Base-by-base conservation (phyloP, 2,329 filamentous ascomycete species). In the Magnaporthales sp. region DNA sequence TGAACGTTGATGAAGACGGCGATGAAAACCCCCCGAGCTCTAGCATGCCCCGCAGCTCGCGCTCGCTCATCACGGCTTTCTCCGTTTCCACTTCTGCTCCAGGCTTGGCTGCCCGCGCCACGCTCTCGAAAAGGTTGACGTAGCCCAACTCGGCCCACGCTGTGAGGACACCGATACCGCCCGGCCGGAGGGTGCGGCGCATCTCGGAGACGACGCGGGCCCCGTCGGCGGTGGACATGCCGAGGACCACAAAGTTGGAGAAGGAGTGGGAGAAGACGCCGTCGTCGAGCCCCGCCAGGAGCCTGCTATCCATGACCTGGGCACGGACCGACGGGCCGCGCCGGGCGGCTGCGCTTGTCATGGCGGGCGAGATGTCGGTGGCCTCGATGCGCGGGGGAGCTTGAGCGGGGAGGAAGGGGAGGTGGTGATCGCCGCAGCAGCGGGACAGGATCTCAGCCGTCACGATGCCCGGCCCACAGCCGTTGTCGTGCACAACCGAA, bases 401-500 rank as follows among this genome's bases (percentile, higher is more conserved):
- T n/a, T 64, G 62, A 2, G 22, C 22, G 56, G 22, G 27, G 22
- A 61, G 56, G 22, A 27, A 29, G 1, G 24, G 22, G 56, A 61
- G 22, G 38, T 27, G 38, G 7, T 26, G 32, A 61, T 63, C 46
- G 51, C 54, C 62, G 67, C 54, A 24, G 31, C 64, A 32, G 19
- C 64, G 63, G 61, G 62, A 64, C n/a, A 68, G 58, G 7, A 77
- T 62, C 29, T 72, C 70, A 1, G 73, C 70, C 0, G 75, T 69
- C 15, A 73, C 74, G 1, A 73, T 73, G 8, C 75, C 75, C 0
- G 75, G 75, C 0, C 75, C 75, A 5, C 74, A 74, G 9, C 75
- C 75, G 65, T 73, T 76, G 58, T 77, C 75, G 65, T 76, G 75
- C 7, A 76, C 67, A 7, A 71, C 56, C 0, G 74, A 75, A 1